Evolutionary conservation across 2,329 filamentous ascomycete genomes (phyloP).

Genomic region (Periconia macrospinosa): DNA sequence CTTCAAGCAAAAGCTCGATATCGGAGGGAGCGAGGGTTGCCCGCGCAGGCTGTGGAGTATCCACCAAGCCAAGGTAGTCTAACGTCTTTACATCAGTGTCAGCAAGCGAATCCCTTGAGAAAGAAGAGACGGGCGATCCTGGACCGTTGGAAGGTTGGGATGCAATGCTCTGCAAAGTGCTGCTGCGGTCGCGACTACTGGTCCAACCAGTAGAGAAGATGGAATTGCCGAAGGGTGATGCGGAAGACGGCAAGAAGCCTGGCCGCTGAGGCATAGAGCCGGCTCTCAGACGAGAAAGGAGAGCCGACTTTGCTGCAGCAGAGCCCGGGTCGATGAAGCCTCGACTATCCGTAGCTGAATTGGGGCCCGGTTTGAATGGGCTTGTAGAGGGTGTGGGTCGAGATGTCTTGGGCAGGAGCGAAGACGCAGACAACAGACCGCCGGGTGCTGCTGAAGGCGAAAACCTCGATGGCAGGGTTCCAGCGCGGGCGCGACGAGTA

Average conservation of each 20-base stretch:
- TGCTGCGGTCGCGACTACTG: conserved; percentile 76
- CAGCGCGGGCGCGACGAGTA: conserved; percentile 81
- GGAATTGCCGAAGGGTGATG: conserved; percentile 79
- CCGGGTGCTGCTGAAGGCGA: conserved; percentile 71
- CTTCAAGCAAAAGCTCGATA: conserved; percentile 53
- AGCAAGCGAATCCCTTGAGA: conserved; percentile 79
- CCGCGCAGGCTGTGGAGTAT: conserved; percentile 81
- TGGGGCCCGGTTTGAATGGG: conserved; percentile 73
- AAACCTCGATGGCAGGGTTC: conserved; percentile 94
- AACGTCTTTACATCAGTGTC: conserved; percentile 91
- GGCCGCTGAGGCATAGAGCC: conserved; percentile 92
- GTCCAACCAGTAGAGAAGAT: conserved; percentile 89
- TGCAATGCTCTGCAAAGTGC: conserved; percentile 85
- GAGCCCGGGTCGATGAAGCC: conserved; percentile 48
- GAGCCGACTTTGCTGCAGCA: conserved; percentile 65
- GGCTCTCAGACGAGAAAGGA: conserved; percentile 83
- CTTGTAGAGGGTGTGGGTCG: conserved; percentile 84
- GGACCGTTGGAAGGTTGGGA: conserved; percentile 86
- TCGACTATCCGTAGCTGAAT: conserved; percentile 41
- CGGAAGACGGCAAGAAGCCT: conserved; percentile 60
- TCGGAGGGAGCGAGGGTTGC: conserved; percentile 69
- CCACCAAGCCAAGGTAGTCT: conserved; percentile 92
- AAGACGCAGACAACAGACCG: conserved; percentile 55
- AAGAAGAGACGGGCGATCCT: conserved; percentile 82
- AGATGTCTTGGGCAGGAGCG: conserved; percentile 73